Base-by-base conservation (phyloP, 106 monocot genomes). In the Vanilla planifolia region DNA sequence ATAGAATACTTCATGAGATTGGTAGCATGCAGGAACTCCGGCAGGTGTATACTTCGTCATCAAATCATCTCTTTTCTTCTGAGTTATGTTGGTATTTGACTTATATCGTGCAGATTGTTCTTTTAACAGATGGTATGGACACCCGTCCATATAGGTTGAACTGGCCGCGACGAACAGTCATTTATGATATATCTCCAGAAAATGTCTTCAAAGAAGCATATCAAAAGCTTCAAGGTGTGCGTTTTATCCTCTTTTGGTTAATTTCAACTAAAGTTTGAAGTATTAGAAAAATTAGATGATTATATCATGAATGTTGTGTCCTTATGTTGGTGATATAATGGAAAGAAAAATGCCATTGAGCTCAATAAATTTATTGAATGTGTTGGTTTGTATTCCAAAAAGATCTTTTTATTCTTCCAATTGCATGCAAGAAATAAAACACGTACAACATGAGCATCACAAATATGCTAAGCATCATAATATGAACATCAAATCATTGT, bases 81-180 rank as follows among this genome's bases (percentile, higher is more conserved):
- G 11, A 27, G 28, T 50, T 21, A 8, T 44, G 20, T 19, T 37
- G 16, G 19, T 34, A 40, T 8, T 51, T 62, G 37, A 43, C 79
- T 95, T 73, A 86, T 86, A 33, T 52, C 64, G 39, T 74, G 61
- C 75, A 98, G 96, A 74, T 98, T 79, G 90, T 84, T 77, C 69
- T 98, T 69, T 77, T 87, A 66, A 78, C 91, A 91, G 96, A 91
- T 88, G 96, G 96, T 21, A 79, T 87, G 81, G 90, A 98, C 76
- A 98, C 96, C 20, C 80, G 96, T 37, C 96, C 87, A 0, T 91
- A 77, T 71, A 81, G 96, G 75, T 55, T 98, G 55, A 84, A 46
- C 17, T 98, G 96, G 96, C 91, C 87, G n/a, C 68, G 62, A 3
- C 75, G 69, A 46, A 84, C 76, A 17, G 43, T 82, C 21, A 73